These are phyloP conservation scores for Leccinum rimulosum DNA, from an alignment of 768 basidiomycete genomes.

Conservation along the genomic window DNA sequence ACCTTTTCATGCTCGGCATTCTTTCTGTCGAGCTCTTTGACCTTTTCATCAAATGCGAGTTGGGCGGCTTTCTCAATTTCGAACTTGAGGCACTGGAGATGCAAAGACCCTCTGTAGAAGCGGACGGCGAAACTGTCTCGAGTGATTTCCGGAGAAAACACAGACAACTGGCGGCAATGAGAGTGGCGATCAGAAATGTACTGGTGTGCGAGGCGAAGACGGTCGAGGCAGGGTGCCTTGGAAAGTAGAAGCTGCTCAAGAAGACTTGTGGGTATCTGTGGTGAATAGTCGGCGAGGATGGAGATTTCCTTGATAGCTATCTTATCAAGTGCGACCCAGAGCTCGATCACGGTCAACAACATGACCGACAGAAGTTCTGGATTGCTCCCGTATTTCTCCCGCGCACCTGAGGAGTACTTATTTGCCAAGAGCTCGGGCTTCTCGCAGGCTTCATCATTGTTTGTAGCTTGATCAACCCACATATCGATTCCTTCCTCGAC, in stretches of 20 bases:
- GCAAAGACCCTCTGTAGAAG: conserved; percentile 29
- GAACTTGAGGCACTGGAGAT: conserved; percentile 25
- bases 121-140: conserved; percentile 31
- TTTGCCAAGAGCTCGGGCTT: conserved; percentile 19
- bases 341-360: conserved; percentile 36
- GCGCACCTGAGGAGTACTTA: conserved; percentile 27
- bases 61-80: conserved; percentile 23
- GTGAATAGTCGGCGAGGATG: conserved; percentile 24
- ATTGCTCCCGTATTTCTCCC: conserved; percentile 8
- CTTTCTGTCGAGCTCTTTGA: not conserved
- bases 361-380: conserved; percentile 39
- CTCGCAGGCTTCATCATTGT: conserved; percentile 7
- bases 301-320: no score
- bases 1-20: not conserved
- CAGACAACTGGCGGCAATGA: conserved; percentile 18
- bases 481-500: conserved; percentile 30
- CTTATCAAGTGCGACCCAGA: conserved; percentile 34
- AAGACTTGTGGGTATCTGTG: conserved; percentile 23
- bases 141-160: conserved; percentile 26
- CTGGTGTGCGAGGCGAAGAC: conserved; percentile 23
- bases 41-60: not conserved
- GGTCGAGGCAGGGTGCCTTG: conserved; percentile 25
- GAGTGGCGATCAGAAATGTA: conserved; percentile 34
- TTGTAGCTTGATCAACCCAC: conserved; percentile 28
- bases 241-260: conserved; percentile 27